Conservation (phyloP, 2,329 filamentous ascomycete genomes). For the Calonectria leucothoes region DNA sequence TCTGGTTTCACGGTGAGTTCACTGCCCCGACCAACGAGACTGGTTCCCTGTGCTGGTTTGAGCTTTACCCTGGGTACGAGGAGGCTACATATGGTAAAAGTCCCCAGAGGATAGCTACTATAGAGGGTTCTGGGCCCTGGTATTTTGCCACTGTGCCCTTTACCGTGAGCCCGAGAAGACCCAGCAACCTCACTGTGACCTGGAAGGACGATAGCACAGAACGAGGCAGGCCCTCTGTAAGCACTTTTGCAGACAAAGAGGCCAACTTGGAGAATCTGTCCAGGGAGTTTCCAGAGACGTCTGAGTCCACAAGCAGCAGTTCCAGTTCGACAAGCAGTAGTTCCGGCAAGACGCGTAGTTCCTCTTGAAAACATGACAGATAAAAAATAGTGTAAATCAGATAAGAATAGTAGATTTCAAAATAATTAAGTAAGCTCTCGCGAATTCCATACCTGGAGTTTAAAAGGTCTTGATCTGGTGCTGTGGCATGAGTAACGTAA, state of each 20-base stretch:
- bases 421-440: too few species aligned
- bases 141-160: background rate
- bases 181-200: background rate
- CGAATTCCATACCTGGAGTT: too few species aligned
- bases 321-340: background rate
- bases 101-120: background rate
- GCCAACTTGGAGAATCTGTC: background rate
- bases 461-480: too few species aligned
- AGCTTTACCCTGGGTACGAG: background rate
- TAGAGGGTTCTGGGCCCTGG: background rate
- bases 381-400: background rate
- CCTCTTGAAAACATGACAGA: background rate
- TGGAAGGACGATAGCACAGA: background rate
- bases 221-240: background rate
- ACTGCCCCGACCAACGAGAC: background rate
- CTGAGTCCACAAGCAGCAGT: background rate
- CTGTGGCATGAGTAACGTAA: too few species aligned
- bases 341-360: background rate
- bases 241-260: background rate
- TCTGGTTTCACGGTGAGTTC: background rate
- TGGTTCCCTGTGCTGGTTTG: background rate
- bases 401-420: background rate
- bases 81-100: background rate
- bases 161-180: background rate
- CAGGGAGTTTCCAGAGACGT: background rate